These are phyloP conservation scores for Apiotrichum mycotoxinovorans DNA, from an alignment of 1,284 basidiomycete species.

Conservation along the genomic window DNA sequence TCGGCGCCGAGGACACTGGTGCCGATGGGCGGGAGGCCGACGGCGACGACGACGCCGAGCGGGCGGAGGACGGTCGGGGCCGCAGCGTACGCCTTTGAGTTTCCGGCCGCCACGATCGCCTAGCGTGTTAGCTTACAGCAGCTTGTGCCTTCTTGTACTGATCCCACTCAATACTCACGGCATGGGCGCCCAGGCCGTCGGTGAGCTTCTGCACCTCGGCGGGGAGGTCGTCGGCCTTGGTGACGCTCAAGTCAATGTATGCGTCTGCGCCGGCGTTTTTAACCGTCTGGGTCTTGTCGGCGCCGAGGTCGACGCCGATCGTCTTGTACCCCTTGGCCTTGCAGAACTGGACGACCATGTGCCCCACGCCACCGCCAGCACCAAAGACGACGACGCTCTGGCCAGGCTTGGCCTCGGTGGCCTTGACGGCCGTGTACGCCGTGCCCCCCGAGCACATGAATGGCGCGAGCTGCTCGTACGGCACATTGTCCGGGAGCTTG, in stretches of 20 bases:
- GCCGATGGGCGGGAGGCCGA: constrained; percentile 22
- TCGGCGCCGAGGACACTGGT: constrained; percentile 39
- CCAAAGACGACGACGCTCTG: constrained; percentile 12
- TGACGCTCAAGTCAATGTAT: constrained; percentile 13
- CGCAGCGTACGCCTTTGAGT: constrained; percentile 17
- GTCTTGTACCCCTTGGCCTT: constrained; percentile 16
- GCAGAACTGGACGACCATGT: constrained; percentile 23
- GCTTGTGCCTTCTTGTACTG: neutral
- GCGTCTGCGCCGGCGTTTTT: constrained; percentile 9
- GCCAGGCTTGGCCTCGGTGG: constrained; percentile 14
- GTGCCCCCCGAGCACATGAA: constrained; percentile 19
- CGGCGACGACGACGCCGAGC: constrained; percentile 13
- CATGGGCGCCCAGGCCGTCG: constrained; percentile 16
- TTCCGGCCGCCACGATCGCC: constrained; percentile 19
- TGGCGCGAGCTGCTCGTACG: constrained; percentile 18
- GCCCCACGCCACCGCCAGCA: constrained; percentile 19
- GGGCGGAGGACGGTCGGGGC: constrained; percentile 14
- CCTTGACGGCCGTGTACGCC: constrained; percentile 22
- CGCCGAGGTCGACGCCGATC: constrained; percentile 20
- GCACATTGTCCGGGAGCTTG: constrained; percentile 14
- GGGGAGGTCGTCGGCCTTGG: constrained; percentile 7
- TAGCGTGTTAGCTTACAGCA: neutral
- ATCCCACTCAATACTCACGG: neutral
- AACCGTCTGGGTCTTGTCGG: constrained; percentile 13
- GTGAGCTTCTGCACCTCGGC: constrained; percentile 15